Evolutionary conservation across 176 grass and related monocot genomes (phyloP).

Genomic region (Rhynchospora pubera): DNA sequence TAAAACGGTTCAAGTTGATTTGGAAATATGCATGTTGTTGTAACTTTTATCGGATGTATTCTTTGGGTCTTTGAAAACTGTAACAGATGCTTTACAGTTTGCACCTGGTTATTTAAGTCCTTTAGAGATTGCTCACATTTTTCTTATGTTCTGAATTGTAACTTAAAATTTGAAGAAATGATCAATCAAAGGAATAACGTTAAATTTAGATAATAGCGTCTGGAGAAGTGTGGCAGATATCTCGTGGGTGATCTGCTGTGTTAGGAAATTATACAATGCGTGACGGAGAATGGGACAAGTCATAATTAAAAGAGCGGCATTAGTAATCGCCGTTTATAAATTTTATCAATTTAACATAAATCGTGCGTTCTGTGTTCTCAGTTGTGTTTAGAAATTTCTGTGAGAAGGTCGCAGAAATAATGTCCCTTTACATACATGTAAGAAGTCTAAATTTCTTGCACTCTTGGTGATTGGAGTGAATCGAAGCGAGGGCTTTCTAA

Average conservation of each 20-base stretch:
- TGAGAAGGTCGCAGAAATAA: too few species aligned
- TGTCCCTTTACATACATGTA: too few species aligned
- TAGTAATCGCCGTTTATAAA: too few species aligned
- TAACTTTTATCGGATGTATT: conserved; percentile 15
- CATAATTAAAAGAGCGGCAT: too few species aligned
- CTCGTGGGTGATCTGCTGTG: neutral
- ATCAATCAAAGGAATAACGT: neutral
- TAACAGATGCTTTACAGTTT: neutral
- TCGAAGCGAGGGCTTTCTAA: too few species aligned
- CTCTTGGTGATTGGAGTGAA: too few species aligned
- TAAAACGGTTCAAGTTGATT: conserved; percentile 14
- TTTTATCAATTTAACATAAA: too few species aligned
- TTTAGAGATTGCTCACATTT: conserved; percentile 8
- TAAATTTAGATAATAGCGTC: neutral
- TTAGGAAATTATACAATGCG: too few species aligned
- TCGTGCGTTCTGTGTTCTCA: too few species aligned
- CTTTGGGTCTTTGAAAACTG: neutral
- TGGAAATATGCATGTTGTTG: conserved; percentile 17
- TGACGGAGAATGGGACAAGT: too few species aligned
- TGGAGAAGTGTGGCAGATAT: neutral
- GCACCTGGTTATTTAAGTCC: conserved; percentile 14
- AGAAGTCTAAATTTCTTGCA: too few species aligned
- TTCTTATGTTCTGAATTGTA: neutral
- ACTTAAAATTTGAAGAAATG: neutral
- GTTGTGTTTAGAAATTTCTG: too few species aligned